These are phyloP conservation scores for Lecanicillium sp. DNA, from an alignment of 2,329 filamentous ascomycete species.

Conservation along the genomic window DNA sequence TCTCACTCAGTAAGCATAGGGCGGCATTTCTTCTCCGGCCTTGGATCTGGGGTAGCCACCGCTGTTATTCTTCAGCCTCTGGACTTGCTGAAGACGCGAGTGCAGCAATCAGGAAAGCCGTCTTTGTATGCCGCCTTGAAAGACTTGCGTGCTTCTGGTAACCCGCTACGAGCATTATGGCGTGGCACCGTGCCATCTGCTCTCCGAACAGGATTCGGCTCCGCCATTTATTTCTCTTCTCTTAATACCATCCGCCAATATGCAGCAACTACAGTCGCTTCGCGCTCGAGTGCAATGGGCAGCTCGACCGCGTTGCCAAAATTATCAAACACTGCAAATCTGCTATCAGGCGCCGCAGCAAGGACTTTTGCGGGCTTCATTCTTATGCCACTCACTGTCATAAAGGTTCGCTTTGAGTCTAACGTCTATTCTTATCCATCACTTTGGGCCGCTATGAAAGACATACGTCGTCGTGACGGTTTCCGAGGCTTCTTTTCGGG, in stretches of 20 bases:
- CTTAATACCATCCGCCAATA: constrained; percentile 76
- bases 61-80: constrained; percentile 89
- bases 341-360: constrained; percentile 75
- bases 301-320: constrained; percentile 68
- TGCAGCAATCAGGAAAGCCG: constrained; percentile 74
- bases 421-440: constrained; percentile 78
- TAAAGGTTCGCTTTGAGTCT: constrained; percentile 94
- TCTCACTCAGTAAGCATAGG: constrained; percentile 31
- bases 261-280: constrained; percentile 26
- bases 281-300: constrained; percentile 14
- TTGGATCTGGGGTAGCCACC: constrained; percentile 78
- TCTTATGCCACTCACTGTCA: constrained; percentile 91
- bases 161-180: constrained; percentile 67
- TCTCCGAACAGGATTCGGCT: constrained; percentile 87
- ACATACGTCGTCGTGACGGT: constrained; percentile 68
- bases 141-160: constrained; percentile 47
- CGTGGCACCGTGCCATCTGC: constrained; percentile 86
- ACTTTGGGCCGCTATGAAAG: constrained; percentile 59
- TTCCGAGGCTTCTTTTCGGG: constrained; percentile 83
- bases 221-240: constrained; percentile 86
- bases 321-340: constrained; percentile 75
- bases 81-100: constrained; percentile 91
- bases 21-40: constrained; percentile 83
- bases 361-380: constrained; percentile 81
- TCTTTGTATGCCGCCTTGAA: constrained; percentile 41